Evolutionary conservation across 2,329 filamentous ascomycete species (phyloP).

Genomic region (Cercospora nicotianae): DNA sequence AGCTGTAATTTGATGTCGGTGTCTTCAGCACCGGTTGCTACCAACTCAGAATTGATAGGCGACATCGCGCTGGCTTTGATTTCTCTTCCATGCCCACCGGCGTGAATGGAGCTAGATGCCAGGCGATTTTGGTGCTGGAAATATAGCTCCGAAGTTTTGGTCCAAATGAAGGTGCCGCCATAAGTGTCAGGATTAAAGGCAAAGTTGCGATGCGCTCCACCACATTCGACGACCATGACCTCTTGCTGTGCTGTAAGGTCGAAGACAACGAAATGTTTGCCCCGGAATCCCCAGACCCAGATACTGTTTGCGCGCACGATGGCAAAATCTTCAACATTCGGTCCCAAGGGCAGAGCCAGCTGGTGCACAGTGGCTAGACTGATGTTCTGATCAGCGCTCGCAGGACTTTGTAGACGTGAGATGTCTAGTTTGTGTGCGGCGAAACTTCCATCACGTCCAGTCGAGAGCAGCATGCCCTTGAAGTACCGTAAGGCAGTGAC

Average conservation of each 20-base stretch:
- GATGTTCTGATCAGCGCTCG: slow-evolving; percentile 11
- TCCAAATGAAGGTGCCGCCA: slow-evolving; percentile 68
- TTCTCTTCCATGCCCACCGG: slow-evolving; percentile 82
- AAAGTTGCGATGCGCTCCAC: slow-evolving; percentile 80
- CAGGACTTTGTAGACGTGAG: slow-evolving; percentile 16
- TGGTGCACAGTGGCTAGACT: slow-evolving; percentile 63
- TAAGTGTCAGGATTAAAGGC: slow-evolving; percentile 49
- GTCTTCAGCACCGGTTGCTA: slow-evolving; percentile 71
- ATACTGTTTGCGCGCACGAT: slow-evolving; percentile 59
- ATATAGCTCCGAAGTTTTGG: slow-evolving; percentile 55
- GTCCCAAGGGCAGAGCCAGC: slow-evolving; percentile 68
- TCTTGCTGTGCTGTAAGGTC: slow-evolving; percentile 71
- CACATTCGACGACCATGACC: slow-evolving; percentile 72
- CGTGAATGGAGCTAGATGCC: slow-evolving; percentile 51
- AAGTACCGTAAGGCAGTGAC: slow-evolving; percentile 62
- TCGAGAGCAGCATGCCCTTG: slow-evolving; percentile 61
- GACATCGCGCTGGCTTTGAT: slow-evolving; percentile 65
- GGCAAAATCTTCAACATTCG: slow-evolving; percentile 72
- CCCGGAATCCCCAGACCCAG: slow-evolving; percentile 76
- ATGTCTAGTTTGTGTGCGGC: slow-evolving; percentile 57
- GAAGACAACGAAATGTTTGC: slow-evolving; percentile 77
- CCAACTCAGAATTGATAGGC: slow-evolving; percentile 38
- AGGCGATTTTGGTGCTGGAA: slow-evolving; percentile 21
- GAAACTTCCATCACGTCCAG: slow-evolving; percentile 74
- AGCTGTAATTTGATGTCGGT: slow-evolving; percentile 70